A percentile compares a stretch with the other conserved stretches of the same genome.
Conservation (phyloP, 371 early-diverging fungal species). For the Choanephora cucurbitarum region DNA sequence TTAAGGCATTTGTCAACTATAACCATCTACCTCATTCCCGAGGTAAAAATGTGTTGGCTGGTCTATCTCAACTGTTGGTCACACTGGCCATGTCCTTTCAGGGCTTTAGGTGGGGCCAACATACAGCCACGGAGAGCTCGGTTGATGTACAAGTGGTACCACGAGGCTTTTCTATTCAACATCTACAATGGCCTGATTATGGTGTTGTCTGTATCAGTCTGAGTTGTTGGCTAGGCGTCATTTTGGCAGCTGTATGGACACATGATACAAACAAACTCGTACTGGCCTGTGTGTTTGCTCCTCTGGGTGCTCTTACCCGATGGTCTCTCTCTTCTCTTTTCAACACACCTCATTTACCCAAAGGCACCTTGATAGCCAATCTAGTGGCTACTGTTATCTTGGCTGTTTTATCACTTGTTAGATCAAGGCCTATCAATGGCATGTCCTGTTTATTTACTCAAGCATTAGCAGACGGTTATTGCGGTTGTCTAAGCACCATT, state of each 20-base stretch:
- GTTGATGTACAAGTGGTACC: slow-evolving; percentile 6
- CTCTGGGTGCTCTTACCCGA: slow-evolving; percentile 66
- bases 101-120: slow-evolving; percentile 51
- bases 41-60: slow-evolving; percentile 49
- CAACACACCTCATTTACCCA: slow-evolving; percentile 53
- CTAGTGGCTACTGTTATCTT: slow-evolving; percentile 59
- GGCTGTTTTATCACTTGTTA: slow-evolving; percentile 52
- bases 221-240: slow-evolving; percentile 44
- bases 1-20: slow-evolving; percentile 56
- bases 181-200: slow-evolving; percentile 21
- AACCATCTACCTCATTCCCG: slow-evolving; percentile 23
- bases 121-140: slow-evolving; percentile 24
- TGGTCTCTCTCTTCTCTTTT: slow-evolving; percentile 65
- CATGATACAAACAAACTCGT: slow-evolving; percentile 38
- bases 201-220: slow-evolving; percentile 23
- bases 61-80: slow-evolving; percentile 43
- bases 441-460: slow-evolving; percentile 52
- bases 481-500: slow-evolving; percentile 76
- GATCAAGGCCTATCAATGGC: slow-evolving; percentile 23
- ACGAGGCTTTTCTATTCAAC: slow-evolving; percentile 20
- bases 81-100: slow-evolving; percentile 51
- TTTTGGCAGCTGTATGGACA: slow-evolving; percentile 38
- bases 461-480: slow-evolving; percentile 67
- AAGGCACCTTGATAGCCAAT: slow-evolving; percentile 74
- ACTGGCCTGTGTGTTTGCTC: slow-evolving; percentile 57